Percentiles rank a stretch among this genome's conserved stretches.
These are phyloP conservation scores for Eucalyptus polyanthemos DNA, from an alignment of 345 rosid species.

Conservation along the genomic window DNA sequence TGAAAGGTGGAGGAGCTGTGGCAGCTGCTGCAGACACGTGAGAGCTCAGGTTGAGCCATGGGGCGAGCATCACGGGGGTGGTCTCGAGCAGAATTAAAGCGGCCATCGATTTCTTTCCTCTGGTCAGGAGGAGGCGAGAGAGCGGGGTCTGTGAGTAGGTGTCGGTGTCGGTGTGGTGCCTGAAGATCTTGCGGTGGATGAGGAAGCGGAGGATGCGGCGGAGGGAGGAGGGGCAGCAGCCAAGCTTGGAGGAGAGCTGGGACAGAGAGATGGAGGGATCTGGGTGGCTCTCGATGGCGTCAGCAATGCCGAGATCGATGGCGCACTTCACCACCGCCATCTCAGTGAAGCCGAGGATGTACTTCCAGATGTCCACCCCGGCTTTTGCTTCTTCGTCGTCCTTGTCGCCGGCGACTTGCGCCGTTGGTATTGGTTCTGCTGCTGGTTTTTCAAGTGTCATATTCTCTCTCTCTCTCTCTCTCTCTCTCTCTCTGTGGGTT, in stretches of 20 bases:
- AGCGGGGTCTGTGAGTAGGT: constrained; percentile 44
- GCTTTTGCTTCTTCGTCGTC: too few relatives aligned
- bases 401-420: too few relatives aligned
- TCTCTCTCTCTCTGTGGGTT: not conserved
- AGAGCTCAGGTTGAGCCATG: constrained; percentile 10
- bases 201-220: constrained; percentile 58
- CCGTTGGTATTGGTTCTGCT: too few relatives aligned
- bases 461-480: not conserved
- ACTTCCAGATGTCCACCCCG: too few relatives aligned
- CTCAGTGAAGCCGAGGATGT: too few relatives aligned
- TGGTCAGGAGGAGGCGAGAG: constrained; percentile 36
- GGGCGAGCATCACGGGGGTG: constrained; percentile 9
- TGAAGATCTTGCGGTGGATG: constrained; percentile 31
- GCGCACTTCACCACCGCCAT: too few relatives aligned
- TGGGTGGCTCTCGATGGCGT: too few relatives aligned
- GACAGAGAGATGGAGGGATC: constrained; percentile 25
- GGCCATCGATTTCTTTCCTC: constrained; percentile 27
- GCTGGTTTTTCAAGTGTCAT: not conserved
- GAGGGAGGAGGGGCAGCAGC: constrained; percentile 37
- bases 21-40: constrained; percentile 1
- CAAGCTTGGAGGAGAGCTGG: constrained; percentile 33
- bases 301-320: too few relatives aligned
- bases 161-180: not conserved
- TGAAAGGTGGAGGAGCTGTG: constrained; percentile 19
- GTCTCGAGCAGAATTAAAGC: constrained; percentile 28